phyloP scores from a whole-genome alignment of 345 rosid species.

The Pelargonium nanum region DNA sequence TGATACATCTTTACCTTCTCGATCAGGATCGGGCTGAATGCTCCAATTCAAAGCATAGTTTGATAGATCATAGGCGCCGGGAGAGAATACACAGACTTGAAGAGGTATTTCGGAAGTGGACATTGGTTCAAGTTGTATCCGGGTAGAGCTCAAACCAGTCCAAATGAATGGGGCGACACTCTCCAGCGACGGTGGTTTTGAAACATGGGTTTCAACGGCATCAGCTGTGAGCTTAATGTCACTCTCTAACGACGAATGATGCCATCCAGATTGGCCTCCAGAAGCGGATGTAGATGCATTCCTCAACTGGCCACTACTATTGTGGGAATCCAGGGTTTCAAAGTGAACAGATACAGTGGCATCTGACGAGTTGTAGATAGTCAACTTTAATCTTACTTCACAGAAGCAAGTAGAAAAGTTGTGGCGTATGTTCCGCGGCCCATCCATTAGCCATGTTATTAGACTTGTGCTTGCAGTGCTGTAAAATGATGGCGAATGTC shows the following conservation, averaged over 20 bases:
- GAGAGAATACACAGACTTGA: conserved; percentile 60
- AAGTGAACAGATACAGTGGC: conserved; percentile 34
- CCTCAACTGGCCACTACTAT: conserved; percentile 15
- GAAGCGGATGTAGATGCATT: conserved; percentile 20
- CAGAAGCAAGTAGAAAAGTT: conserved; percentile 54
- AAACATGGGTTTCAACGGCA: conserved; percentile 17
- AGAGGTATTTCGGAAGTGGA: conserved; percentile 51
- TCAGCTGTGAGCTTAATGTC: conserved; percentile 46
- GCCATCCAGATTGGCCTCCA: conserved; percentile 62
- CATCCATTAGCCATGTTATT: conserved; percentile 66
- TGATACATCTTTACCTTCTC: conserved; percentile 22
- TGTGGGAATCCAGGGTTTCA: conserved; percentile 30
- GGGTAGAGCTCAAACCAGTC: conserved; percentile 71
- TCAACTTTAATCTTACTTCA: conserved; percentile 46
- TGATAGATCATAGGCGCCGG: conserved; percentile 75
- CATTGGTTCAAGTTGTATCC: conserved; percentile 39
- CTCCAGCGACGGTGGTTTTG: conserved; percentile 30
- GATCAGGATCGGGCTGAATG: conserved; percentile 13
- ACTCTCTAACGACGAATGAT: conserved; percentile 26
- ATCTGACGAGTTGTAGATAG: conserved; percentile 56
- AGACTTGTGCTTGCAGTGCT: conserved; percentile 55
- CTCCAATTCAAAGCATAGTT: conserved; percentile 69
- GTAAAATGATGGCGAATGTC: conserved; percentile 8
- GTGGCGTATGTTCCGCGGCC: conserved; percentile 50
- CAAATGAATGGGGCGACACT: conserved; percentile 60